Percentiles rank a stretch among this genome's conserved stretches.
phyloP scores from a whole-genome alignment of 176 grass and related monocot species.

The Triticum turgidum region DNA sequence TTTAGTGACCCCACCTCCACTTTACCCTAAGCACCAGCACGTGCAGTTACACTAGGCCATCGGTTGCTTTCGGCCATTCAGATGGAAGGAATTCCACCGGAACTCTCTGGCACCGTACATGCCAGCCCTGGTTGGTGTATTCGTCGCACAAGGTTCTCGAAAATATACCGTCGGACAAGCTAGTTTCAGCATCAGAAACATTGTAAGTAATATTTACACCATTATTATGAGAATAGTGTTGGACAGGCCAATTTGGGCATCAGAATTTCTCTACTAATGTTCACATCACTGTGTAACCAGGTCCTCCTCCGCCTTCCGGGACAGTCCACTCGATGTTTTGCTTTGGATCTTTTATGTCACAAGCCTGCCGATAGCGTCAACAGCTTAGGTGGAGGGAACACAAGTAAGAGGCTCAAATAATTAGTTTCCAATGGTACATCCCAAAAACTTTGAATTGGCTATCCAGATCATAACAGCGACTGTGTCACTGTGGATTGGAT shows the following conservation, averaged over 20 bases:
- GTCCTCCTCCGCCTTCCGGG: slow-evolving; percentile 89
- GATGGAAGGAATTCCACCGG: not conserved
- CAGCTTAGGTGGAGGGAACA: not conserved
- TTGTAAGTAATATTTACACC: slow-evolving; percentile 38
- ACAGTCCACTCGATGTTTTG: slow-evolving; percentile 97
- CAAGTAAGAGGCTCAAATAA: not conserved
- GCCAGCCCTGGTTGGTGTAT: not conserved
- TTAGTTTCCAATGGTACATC: not conserved
- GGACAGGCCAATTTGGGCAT: not conserved
- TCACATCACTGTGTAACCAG: slow-evolving; percentile 85
- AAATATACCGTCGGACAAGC: not conserved
- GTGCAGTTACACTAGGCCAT: not conserved
- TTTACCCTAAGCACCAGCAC: too few relatives aligned
- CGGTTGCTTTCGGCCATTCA: too few relatives aligned
- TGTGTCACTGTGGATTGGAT: not conserved
- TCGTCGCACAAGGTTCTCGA: not conserved
- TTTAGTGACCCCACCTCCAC: not conserved
- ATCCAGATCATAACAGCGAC: not conserved
- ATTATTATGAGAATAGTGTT: slow-evolving; percentile 29
- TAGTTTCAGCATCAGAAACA: not conserved
- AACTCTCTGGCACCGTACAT: not conserved
- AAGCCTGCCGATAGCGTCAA: slow-evolving; percentile 50
- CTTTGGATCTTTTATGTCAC: slow-evolving; percentile 96
- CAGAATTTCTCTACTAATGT: not conserved
- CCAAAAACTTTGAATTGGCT: not conserved